Conservation (phyloP, 1,139 yeast species). For the Taphrina communis region DNA sequence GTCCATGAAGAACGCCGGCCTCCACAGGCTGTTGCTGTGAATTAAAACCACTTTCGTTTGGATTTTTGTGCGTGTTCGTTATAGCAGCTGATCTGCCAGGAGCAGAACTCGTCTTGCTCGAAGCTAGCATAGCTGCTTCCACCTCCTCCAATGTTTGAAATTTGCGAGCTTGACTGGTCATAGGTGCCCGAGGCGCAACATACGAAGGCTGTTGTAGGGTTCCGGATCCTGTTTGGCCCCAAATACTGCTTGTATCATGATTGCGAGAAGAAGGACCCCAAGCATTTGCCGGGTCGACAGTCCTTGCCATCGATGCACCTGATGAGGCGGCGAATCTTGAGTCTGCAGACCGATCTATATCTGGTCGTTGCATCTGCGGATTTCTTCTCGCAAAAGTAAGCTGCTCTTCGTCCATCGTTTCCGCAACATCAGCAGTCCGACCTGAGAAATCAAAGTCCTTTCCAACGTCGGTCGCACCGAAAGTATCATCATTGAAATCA, state of each 20-base stretch:
- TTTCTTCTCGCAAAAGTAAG: conserved; percentile 59
- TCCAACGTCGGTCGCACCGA: conserved; percentile 65
- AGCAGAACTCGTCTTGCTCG: conserved; percentile 5
- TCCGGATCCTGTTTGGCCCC: background rate
- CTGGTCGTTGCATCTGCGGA: conserved; percentile 44
- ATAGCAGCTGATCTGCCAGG: background rate
- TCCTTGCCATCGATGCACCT: conserved; percentile 20
- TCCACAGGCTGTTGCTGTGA: background rate
- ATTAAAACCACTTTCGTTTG: background rate
- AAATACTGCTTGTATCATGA: background rate
- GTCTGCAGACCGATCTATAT: conserved; percentile 19
- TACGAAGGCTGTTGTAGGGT: background rate
- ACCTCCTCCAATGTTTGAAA: conserved; percentile 74
- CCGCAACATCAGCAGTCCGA: conserved; percentile 53
- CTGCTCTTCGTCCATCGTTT: conserved; percentile 52
- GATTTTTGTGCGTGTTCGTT: background rate
- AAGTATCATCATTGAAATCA: conserved; percentile 84
- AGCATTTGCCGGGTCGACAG: conserved; percentile 7
- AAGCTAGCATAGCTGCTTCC: conserved; percentile 67
- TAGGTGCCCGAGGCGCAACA: background rate
- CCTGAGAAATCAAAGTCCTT: conserved; percentile 77
- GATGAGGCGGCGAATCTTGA: conserved; percentile 43
- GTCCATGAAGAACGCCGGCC: conserved; percentile 44
- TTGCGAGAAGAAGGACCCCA: background rate
- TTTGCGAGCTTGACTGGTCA: conserved; percentile 51